Conservation (phyloP, 2,329 filamentous ascomycete species). For the Delphinella strobiligena region DNA sequence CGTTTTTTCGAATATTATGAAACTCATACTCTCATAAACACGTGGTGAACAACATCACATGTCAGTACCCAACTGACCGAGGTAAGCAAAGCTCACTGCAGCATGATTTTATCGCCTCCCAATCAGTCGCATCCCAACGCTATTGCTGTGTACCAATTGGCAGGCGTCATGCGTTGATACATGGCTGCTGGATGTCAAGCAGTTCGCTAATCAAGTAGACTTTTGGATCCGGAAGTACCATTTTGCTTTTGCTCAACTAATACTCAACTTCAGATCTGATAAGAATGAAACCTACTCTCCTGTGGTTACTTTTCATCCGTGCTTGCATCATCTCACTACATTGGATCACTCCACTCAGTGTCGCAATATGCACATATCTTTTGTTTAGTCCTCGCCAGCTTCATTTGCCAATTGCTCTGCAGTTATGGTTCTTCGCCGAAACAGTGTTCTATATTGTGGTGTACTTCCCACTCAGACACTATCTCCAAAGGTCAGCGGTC, state of each 20-base stretch:
- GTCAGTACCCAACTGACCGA: not conserved
- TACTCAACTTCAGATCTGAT: not conserved
- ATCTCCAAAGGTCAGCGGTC: constrained; percentile 39
- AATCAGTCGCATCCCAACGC: not conserved
- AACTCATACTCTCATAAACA: too few species aligned
- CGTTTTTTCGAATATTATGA: too few species aligned
- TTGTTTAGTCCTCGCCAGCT: not conserved
- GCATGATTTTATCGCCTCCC: not conserved
- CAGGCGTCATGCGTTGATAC: not conserved
- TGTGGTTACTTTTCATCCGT: constrained; percentile 3
- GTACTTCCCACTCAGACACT: constrained; percentile 39
- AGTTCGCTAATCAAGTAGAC: not conserved
- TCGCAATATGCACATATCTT: not conserved
- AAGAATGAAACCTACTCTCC: not conserved
- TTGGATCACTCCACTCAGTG: not conserved
- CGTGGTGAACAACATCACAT: not conserved
- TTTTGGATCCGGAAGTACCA: not conserved
- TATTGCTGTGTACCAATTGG: not conserved
- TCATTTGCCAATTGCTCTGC: constrained; percentile 15
- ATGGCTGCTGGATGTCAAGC: not conserved
- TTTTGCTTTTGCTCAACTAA: not conserved
- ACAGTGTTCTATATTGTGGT: constrained; percentile 41
- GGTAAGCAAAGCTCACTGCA: not conserved
- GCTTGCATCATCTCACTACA: constrained; percentile 1
- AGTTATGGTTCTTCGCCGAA: constrained; percentile 39